These are phyloP conservation scores for Pyricularia sp. DNA, from an alignment of 2,329 filamentous ascomycete genomes.

Conservation along the genomic window DNA sequence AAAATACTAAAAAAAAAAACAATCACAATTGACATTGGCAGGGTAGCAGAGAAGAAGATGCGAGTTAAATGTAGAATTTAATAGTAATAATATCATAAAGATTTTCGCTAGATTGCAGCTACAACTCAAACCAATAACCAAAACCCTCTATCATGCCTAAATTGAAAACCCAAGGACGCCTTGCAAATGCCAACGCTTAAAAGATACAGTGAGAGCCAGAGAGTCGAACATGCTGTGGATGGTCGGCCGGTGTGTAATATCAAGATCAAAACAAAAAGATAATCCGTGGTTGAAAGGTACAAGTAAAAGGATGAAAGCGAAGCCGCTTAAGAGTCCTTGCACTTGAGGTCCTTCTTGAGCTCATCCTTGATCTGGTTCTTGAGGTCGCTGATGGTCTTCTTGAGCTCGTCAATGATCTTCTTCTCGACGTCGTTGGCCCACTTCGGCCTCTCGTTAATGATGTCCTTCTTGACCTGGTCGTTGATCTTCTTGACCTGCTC, in stretches of 20 bases:
- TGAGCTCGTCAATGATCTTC: slow-evolving; percentile 3
- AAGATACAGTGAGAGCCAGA: neutral
- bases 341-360: slow-evolving; percentile 5
- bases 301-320: neutral
- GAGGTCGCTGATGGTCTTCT: slow-evolving; percentile 3
- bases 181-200: neutral
- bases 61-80: neutral
- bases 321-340: slow-evolving; percentile 1
- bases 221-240: neutral
- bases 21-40: too few species aligned
- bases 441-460: slow-evolving; percentile 1
- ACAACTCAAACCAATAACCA: neutral
- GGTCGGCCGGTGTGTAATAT: neutral
- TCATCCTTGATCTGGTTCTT: slow-evolving; percentile 3
- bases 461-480: neutral
- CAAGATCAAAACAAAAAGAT: neutral
- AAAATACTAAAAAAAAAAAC: neutral
- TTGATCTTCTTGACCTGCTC: slow-evolving; percentile 2
- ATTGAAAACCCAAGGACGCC: neutral
- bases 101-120: neutral
- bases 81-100: neutral
- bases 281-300: neutral
- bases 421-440: neutral
- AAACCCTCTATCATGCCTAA: neutral
- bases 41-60: neutral